Base-by-base conservation (phyloP, 768 basidiomycete species). In the Collybia sp. region DNA sequence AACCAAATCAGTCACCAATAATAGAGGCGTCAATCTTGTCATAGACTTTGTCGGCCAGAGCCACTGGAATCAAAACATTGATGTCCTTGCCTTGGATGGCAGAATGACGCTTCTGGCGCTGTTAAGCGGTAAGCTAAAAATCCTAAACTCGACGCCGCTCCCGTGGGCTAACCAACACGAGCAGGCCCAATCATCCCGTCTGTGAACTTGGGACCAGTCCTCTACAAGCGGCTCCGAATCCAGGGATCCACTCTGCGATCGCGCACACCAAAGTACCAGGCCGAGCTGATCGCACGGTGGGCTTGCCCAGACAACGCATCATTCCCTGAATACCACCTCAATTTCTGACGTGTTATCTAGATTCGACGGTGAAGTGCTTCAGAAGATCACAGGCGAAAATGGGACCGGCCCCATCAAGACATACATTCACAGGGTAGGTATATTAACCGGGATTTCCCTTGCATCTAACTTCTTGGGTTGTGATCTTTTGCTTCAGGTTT, bases 211-310 rank as follows among this genome's bases (percentile, higher is more conserved):
- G 56, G 55, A 5, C 83, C 82, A 9, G 77, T 96, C 44, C 68
- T 95, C 47, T 82, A 72, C 63, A 97, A 94, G 68, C 82, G 93
- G 13, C 78, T 96, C 42, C 82, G 83, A 18, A 84, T 97, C 42
- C 84, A 92, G 63, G 93, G 93, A 16, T 89, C 90, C 16, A 95
- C 92, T 1, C 69, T 96, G 25, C 82, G 93, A 17, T 80, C 85
- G 25, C 80, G 90, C 38, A 76, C 79, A 18, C 56, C 72, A n/a
- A 69, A 75, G 51, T 96, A 95, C 62, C 92, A 96, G 63, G 72
- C 77, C 3, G 76, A 85, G 16, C 71, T 95, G 42, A 75, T 89
- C 45, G 60, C 64, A 36, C 73, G 71, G 85, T 82, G 50, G 41
- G 70, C 25, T 25, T 56, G 8, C 18, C 42, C 30, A 4, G 30